A percentile compares a stretch with the other conserved stretches of the same genome.
Evolutionary conservation across 768 basidiomycete genomes (phyloP).

Genomic region (Phylloporus rhodoxanthus): DNA sequence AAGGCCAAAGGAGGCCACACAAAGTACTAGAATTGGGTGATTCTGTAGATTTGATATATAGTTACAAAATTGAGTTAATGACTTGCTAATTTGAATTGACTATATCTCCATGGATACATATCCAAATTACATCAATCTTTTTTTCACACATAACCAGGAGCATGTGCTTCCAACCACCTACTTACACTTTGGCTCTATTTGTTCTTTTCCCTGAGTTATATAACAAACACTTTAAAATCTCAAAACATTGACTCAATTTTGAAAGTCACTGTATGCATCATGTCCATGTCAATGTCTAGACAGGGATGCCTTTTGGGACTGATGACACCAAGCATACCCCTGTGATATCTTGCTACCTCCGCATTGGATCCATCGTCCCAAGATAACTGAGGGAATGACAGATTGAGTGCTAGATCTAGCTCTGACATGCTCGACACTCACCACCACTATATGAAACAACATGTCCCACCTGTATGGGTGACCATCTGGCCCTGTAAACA

Average conservation of each 20-base stretch:
- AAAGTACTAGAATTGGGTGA: neutral
- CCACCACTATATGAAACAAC: conserved; percentile 7
- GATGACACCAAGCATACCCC: conserved; percentile 13
- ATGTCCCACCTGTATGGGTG: conserved; percentile 30
- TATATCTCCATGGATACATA: no score
- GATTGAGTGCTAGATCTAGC: neutral
- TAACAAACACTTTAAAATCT: no score
- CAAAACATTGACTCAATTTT: no score
- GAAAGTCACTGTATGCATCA: no score
- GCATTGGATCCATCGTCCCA: conserved; percentile 8
- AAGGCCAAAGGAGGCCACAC: no score
- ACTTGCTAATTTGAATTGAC: no score
- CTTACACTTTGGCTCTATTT: no score
- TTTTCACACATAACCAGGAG: no score
- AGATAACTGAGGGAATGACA: conserved; percentile 6
- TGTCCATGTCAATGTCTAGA: conserved; percentile 15
- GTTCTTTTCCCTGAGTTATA: no score
- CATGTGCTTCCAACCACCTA: no score
- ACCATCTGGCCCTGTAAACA: conserved; percentile 30
- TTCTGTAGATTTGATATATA: neutral
- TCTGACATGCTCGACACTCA: neutral
- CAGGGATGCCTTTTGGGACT: conserved; percentile 7
- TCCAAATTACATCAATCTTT: no score
- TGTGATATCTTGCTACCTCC: conserved; percentile 16
- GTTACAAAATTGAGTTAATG: neutral